These are phyloP conservation scores for Clonostachys rosea DNA, from an alignment of 2,329 filamentous ascomycete genomes.

Conservation along the genomic window DNA sequence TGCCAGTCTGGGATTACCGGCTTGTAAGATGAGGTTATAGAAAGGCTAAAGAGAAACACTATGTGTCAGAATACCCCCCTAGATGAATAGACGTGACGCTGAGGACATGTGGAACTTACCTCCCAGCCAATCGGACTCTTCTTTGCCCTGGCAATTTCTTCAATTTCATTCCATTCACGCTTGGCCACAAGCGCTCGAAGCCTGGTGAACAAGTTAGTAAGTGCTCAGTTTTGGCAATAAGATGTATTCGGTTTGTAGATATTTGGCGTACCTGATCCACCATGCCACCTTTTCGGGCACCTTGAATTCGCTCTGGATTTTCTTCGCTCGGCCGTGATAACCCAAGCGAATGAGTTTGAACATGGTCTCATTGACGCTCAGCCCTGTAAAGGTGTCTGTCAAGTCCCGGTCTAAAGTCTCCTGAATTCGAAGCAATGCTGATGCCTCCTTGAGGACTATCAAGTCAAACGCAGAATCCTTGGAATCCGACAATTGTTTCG, in stretches of 20 bases:
- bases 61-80: background rate
- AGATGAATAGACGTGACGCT: background rate
- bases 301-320: conserved; percentile 88
- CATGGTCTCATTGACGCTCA: conserved; percentile 88
- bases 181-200: conserved; percentile 85
- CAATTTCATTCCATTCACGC: conserved; percentile 87
- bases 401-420: conserved; percentile 83
- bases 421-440: conserved; percentile 77
- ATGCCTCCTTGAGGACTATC: conserved; percentile 72
- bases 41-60: conserved; percentile 62
- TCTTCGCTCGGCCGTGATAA: conserved; percentile 79
- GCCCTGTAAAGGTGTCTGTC: conserved; percentile 69
- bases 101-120: conserved; percentile 42
- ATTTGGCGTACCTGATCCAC: conserved; percentile 62
- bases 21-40: conserved; percentile 82
- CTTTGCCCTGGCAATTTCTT: conserved; percentile 73
- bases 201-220: conserved; percentile 33
- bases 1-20: conserved; percentile 85
- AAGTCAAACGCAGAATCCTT: conserved; percentile 75
- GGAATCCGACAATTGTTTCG: conserved; percentile 77
- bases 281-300: conserved; percentile 85
- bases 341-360: conserved; percentile 81
- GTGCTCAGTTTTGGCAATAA: too few relatives aligned
- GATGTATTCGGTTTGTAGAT: background rate
- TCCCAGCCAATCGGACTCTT: conserved; percentile 97